Evolutionary conservation across 2,329 filamentous ascomycete species (phyloP), one percentile per base, ranked within the genome.

Genomic region (Cordyceps fumosorosea): DNA sequence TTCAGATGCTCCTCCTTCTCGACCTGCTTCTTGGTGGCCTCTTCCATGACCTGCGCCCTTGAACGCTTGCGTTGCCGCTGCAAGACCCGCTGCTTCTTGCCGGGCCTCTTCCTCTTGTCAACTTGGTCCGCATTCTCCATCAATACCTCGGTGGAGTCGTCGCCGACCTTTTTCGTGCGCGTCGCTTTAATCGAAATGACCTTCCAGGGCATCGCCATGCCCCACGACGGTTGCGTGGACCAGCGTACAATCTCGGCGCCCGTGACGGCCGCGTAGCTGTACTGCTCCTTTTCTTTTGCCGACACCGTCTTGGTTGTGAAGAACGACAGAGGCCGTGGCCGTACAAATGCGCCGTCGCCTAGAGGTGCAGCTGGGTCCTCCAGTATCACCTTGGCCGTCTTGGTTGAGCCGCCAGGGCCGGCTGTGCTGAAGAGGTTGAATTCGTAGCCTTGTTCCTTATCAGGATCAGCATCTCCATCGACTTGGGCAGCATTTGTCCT

Each of bases 161-260:
- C 60, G 12, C 48, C 56, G 0, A 64, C 56, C 18, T 57, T 66
- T 40, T 64, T 66, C 59, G 71, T 73, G 18, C 70, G 70, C n/a
- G 68, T 71, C n/a, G 76, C 67, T 1, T 67, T 71, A 37, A 84
- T 73, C 34, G 72, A 75, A 4, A 73, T 78, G 16, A 86, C 83
- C 62, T 79, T 78, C 85, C 85, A 88, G 1, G 84, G 84, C 66
- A 83, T 76, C 70, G 87, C 84, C 48, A 84, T 70, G 0, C 84
- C 85, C 84, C 84, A 87, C 7, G 76, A 76, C 60, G 78, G 74
- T 66, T 69, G 72, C 52, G 67, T 69, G n/a, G 79, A 78, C 64
- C 76, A 73, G 24, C 68, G 68, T 2, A 82, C 57, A 16, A 88
- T 71, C 16, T 83, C 78, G n/a, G 82, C 79, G 6, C 79, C 80